phyloP scores from a whole-genome alignment of 78 protist species.

The Diacronema lutheri region DNA sequence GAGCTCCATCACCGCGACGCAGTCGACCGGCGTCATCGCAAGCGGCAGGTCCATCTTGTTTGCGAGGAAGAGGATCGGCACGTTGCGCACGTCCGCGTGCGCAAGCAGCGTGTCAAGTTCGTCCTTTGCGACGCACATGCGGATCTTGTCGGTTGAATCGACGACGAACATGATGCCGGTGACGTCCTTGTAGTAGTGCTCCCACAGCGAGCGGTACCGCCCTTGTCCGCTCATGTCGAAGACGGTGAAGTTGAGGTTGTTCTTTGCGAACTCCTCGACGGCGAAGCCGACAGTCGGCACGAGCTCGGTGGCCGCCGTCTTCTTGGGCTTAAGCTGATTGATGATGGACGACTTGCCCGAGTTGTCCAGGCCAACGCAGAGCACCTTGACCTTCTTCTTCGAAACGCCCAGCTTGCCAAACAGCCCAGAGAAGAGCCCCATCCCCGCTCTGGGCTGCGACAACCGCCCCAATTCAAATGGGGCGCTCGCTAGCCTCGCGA shows the following conservation, averaged over 20 bases:
- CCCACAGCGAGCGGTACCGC: constrained; percentile 78
- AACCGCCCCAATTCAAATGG: too few relatives aligned
- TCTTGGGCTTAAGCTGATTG: constrained; percentile 63
- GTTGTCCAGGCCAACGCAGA: constrained; percentile 76
- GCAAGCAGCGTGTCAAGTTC: constrained; percentile 60
- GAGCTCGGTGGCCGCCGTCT: constrained; percentile 25
- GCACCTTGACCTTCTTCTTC: neutral
- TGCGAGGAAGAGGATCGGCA: constrained; percentile 70
- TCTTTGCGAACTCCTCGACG: constrained; percentile 57
- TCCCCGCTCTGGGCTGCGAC: too few relatives aligned
- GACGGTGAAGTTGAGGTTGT: constrained; percentile 61
- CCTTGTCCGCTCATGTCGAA: constrained; percentile 81
- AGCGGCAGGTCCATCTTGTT: constrained; percentile 75
- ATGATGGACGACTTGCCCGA: constrained; percentile 83
- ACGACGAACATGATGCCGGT: constrained; percentile 79
- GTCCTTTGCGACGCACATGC: constrained; percentile 77
- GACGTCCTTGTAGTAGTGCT: constrained; percentile 55
- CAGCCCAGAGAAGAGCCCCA: too few relatives aligned
- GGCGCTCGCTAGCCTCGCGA: too few relatives aligned
- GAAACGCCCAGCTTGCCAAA: too few relatives aligned
- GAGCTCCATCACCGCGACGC: constrained; percentile 33
- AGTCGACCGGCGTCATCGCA: constrained; percentile 24
- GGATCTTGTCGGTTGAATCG: constrained; percentile 67
- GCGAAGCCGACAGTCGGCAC: constrained; percentile 74
- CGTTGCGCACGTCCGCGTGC: neutral